phyloP scores from a whole-genome alignment of 2,329 filamentous ascomycete species.

The Sphaerulina vaccinii region DNA sequence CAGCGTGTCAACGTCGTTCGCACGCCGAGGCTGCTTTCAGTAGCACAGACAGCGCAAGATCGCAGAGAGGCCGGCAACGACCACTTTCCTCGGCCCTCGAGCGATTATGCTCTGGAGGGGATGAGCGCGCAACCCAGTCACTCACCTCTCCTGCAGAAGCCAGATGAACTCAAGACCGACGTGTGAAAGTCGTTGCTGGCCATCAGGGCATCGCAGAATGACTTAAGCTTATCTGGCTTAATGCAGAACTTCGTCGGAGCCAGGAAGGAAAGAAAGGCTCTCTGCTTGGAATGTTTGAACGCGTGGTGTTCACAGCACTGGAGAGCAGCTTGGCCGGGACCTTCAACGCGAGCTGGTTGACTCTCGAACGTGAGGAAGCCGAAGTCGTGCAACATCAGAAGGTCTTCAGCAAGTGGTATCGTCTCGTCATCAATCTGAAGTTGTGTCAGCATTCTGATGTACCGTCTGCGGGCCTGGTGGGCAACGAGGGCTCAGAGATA shows the following conservation, averaged over 20 bases:
- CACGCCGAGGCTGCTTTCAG: no score
- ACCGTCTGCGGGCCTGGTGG: no score
- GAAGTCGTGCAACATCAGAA: not conserved
- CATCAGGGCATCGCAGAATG: not conserved
- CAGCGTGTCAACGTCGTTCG: no score
- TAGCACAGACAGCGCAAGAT: no score
- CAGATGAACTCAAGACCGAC: not conserved
- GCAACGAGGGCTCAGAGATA: no score
- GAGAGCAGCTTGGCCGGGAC: not conserved
- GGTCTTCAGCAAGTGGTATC: not conserved
- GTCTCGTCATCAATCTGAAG: constrained; percentile 2
- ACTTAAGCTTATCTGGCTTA: no score
- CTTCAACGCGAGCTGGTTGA: constrained; percentile 1
- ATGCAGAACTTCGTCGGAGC: no score
- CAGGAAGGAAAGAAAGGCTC: not conserved
- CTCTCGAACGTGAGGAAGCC: not conserved
- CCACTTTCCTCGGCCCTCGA: no score
- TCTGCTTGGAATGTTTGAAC: constrained; percentile 1
- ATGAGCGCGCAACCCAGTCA: no score
- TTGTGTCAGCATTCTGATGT: no score
- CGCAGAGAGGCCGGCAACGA: no score
- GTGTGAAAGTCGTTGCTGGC: not conserved
- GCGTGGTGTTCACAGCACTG: not conserved
- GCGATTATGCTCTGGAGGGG: no score
- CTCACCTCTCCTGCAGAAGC: not conserved